Conservation (phyloP, 176 grass and related monocot species). For the Sorghum bicolor region DNA sequence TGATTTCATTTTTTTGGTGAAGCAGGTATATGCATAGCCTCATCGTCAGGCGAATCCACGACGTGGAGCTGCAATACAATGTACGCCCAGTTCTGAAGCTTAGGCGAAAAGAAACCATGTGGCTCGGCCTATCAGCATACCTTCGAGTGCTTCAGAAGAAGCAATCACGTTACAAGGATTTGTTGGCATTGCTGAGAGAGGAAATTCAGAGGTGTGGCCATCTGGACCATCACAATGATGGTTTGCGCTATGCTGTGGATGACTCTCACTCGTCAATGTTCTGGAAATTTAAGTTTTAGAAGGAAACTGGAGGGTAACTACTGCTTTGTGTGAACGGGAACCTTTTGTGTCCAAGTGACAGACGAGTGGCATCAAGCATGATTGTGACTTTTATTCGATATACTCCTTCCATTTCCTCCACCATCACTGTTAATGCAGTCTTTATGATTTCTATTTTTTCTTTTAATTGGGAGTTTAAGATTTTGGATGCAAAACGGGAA, state of each 20-base stretch:
- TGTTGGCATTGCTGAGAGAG: constrained; percentile 50
- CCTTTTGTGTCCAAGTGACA: not conserved
- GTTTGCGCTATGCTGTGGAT: constrained; percentile 66
- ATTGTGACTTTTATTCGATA: not conserved
- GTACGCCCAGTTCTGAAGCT: constrained; percentile 48
- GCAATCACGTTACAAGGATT: constrained; percentile 62
- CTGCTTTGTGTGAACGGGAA: not conserved
- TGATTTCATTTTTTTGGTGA: constrained; percentile 1
- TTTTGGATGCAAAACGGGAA: not conserved
- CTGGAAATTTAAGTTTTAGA: constrained; percentile 78
- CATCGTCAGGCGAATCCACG: constrained; percentile 44
- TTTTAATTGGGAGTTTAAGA: not conserved
- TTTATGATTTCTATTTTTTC: not conserved
- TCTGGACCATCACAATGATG: constrained; percentile 21
- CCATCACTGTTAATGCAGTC: too few species aligned
- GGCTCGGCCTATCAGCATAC: constrained; percentile 75
- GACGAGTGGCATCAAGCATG: not conserved
- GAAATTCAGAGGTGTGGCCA: constrained; percentile 36
- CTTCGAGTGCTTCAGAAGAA: constrained; percentile 67
- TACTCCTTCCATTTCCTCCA: not conserved
- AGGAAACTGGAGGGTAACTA: not conserved
- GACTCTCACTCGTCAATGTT: constrained; percentile 83
- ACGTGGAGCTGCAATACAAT: constrained; percentile 32
- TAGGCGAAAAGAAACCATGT: constrained; percentile 53
- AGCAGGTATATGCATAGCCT: constrained; percentile 75